phyloP scores from a whole-genome alignment of 306 rosid species.

The Malus asiatica region DNA sequence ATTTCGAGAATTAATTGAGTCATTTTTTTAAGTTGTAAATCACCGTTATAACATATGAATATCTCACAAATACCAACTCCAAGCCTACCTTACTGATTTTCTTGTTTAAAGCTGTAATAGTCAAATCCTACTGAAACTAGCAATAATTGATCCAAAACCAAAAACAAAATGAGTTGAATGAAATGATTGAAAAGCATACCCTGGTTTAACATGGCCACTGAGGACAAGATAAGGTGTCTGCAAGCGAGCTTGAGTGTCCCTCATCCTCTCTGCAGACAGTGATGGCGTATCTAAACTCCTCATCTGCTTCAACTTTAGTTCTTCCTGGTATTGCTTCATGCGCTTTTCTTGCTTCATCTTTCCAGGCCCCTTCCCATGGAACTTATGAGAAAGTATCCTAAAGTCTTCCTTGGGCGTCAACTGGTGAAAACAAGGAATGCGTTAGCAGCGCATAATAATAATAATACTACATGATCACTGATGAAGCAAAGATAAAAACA shows the following conservation, averaged over 20 bases:
- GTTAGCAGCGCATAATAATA: background rate
- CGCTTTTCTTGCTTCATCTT: slow-evolving; percentile 98
- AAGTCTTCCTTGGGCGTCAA: slow-evolving; percentile 96
- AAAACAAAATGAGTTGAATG: background rate
- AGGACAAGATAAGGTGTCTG: slow-evolving; percentile 91
- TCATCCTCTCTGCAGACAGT: slow-evolving; percentile 83
- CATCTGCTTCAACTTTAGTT: slow-evolving; percentile 85
- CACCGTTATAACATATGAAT: background rate
- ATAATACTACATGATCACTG: background rate
- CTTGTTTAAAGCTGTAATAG: background rate
- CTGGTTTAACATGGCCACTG: slow-evolving; percentile 88
- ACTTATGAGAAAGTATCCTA: slow-evolving; percentile 65
- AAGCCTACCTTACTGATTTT: background rate
- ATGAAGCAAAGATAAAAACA: background rate
- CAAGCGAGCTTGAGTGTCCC: slow-evolving; percentile 78
- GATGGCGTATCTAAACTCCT: slow-evolving; percentile 90
- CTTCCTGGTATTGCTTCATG: slow-evolving; percentile 77
- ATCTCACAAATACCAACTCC: background rate
- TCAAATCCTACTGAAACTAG: background rate
- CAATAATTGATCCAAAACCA: background rate
- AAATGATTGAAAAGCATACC: slow-evolving; percentile 41
- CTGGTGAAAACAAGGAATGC: slow-evolving; percentile 36
- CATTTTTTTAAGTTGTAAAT: background rate
- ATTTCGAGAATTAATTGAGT: background rate
- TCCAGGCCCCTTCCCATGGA: slow-evolving; percentile 94